These are phyloP conservation scores for Nadsonia commutata DNA, from an alignment of 1,139 yeast species.

Conservation along the genomic window DNA sequence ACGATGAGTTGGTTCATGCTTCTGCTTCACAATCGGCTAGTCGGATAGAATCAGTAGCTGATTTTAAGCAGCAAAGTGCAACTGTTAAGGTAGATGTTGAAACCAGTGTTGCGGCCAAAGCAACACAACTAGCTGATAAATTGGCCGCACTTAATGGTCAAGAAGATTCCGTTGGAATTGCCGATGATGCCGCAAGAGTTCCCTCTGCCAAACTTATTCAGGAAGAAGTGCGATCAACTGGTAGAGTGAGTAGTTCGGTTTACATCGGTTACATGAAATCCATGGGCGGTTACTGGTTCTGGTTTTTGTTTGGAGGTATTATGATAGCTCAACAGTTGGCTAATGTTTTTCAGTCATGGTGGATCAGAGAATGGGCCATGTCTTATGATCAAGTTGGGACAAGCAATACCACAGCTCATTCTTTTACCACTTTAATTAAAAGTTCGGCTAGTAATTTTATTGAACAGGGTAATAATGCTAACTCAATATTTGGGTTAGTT, in stretches of 20 bases:
- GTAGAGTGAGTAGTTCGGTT: constrained; percentile 59
- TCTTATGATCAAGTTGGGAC: neutral
- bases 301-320: constrained; percentile 32
- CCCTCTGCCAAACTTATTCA: constrained; percentile 32
- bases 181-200: constrained; percentile 6
- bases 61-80: constrained; percentile 12
- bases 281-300: constrained; percentile 45
- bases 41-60: constrained; percentile 27
- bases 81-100: neutral
- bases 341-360: constrained; percentile 60
- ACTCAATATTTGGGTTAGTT: neutral
- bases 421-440: too few species aligned
- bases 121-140: constrained; percentile 9
- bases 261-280: constrained; percentile 52
- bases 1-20: constrained; percentile 62
- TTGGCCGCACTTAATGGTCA: constrained; percentile 6
- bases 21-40: constrained; percentile 49
- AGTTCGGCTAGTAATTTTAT: too few species aligned
- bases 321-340: constrained; percentile 44
- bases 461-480: too few species aligned
- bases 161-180: neutral
- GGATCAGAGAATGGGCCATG: constrained; percentile 71
- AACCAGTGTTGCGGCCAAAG: neutral
- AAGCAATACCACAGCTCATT: too few species aligned
- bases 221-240: constrained; percentile 74